Percentiles rank a stretch among this genome's conserved stretches.
phyloP scores from a whole-genome alignment of 2,329 filamentous ascomycete genomes.

The Plenodomus lindquistii region DNA sequence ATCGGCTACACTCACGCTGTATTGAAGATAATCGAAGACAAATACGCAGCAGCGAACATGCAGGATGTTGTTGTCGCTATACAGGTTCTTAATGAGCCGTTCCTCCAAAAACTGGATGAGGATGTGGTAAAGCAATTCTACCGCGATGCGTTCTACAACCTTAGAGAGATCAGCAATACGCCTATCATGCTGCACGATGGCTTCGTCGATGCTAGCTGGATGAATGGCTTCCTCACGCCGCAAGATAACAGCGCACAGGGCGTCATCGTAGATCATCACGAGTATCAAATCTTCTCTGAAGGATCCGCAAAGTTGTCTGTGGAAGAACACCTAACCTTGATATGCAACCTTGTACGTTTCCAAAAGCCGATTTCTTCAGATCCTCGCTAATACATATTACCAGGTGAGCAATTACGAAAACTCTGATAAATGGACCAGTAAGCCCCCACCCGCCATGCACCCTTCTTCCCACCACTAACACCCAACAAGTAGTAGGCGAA shows the following conservation, averaged over 20 bases:
- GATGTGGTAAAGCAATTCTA: slow-evolving; percentile 58
- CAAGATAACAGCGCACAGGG: slow-evolving; percentile 54
- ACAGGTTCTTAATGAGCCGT: slow-evolving; percentile 61
- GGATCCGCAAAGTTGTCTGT: slow-evolving; percentile 54
- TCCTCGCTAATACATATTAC: not conserved
- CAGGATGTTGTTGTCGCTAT: slow-evolving; percentile 64
- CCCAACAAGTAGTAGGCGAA: slow-evolving; percentile 60
- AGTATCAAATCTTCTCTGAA: slow-evolving; percentile 67
- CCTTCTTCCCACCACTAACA: slow-evolving; percentile 1
- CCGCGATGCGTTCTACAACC: slow-evolving; percentile 56
- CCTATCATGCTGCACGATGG: slow-evolving; percentile 62
- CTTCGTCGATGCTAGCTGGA: slow-evolving; percentile 56
- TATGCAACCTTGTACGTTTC: slow-evolving; percentile 56
- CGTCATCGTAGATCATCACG: slow-evolving; percentile 68
- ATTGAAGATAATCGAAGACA: slow-evolving; percentile 59
- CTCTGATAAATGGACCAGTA: slow-evolving; percentile 63
- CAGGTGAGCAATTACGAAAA: slow-evolving; percentile 48
- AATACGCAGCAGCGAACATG: slow-evolving; percentile 58
- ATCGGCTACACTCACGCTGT: slow-evolving; percentile 57
- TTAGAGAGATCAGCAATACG: slow-evolving; percentile 51
- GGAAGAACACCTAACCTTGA: slow-evolving; percentile 58
- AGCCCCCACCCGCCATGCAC: not conserved
- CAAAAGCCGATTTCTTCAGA: not conserved
- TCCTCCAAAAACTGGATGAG: slow-evolving; percentile 51
- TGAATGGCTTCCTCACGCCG: slow-evolving; percentile 63